A percentile compares a stretch with the other conserved stretches of the same genome.
phyloP scores from a whole-genome alignment of 2,329 filamentous ascomycete species.

The Graphilbum fragrans region DNA sequence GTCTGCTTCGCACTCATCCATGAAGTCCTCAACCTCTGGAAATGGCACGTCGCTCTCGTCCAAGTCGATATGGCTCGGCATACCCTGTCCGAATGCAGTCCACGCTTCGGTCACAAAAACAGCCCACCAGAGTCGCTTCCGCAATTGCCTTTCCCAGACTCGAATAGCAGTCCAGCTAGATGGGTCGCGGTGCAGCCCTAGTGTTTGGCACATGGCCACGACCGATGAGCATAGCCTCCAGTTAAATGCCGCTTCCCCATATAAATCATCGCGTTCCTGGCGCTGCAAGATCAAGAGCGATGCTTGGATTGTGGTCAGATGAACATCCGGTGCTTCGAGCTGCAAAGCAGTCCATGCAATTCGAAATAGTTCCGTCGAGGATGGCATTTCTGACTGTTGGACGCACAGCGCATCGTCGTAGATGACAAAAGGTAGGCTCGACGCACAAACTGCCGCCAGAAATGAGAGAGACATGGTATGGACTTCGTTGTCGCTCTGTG shows the following conservation, averaged over 20 bases:
- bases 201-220: slow-evolving; percentile 1
- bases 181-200: slow-evolving; percentile 2
- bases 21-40: neutral
- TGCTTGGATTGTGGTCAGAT: slow-evolving; percentile 2
- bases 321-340: neutral
- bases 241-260: neutral
- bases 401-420: slow-evolving; percentile 4
- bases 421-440: slow-evolving; percentile 1
- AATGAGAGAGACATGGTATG: slow-evolving; percentile 1
- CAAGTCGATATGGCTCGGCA: slow-evolving; percentile 4
- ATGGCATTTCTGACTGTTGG: neutral
- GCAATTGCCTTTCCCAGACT: slow-evolving; percentile 3
- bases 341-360: neutral
- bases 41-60: neutral
- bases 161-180: neutral
- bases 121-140: slow-evolving; percentile 5
- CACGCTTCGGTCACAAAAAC: slow-evolving; percentile 3
- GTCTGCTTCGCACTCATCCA: neutral
- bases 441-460: slow-evolving; percentile 1
- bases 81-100: slow-evolving; percentile 4
- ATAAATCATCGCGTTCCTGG: neutral
- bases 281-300: slow-evolving; percentile 4
- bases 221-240: slow-evolving; percentile 2
- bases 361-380: neutral
- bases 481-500: neutral